Conservation (phyloP, 1,139 yeast genomes). For the Geotrichum bryndzae region DNA sequence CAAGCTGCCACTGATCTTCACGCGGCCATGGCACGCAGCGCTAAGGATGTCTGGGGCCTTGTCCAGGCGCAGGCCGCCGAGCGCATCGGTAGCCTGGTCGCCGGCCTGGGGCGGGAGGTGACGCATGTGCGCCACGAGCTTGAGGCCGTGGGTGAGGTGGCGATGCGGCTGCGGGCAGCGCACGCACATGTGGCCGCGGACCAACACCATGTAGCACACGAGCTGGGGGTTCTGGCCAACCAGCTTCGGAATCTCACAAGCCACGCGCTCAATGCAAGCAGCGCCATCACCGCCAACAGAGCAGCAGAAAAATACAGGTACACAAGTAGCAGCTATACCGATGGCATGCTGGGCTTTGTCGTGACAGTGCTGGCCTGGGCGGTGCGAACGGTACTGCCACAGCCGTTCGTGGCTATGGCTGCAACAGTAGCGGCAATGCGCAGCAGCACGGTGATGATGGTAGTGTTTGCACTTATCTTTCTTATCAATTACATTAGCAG, state of each 20-base stretch:
- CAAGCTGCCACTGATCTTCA: neutral
- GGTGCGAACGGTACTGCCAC: neutral
- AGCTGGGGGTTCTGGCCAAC: neutral
- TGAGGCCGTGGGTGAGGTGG: neutral
- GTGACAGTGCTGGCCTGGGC: neutral
- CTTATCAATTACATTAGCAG: neutral
- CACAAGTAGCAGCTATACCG: neutral
- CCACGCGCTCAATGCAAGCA: neutral
- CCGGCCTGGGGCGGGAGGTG: neutral
- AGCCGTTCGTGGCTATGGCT: too few species aligned
- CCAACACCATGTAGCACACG: neutral
- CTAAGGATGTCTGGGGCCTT: neutral
- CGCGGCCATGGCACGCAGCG: neutral
- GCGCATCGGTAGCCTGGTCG: neutral
- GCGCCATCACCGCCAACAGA: neutral
- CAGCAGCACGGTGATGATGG: too few species aligned
- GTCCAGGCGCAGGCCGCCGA: neutral
- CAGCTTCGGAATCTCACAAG: neutral
- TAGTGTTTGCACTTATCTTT: neutral
- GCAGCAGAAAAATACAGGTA: neutral
- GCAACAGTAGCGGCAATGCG: neutral
- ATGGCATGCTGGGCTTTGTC: neutral
- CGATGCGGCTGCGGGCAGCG: neutral
- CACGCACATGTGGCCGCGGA: neutral
- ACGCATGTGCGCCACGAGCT: neutral